Percentiles rank a stretch among this genome's conserved stretches.
Evolutionary conservation across 257 asterid species (phyloP).

Genomic region (Ligustrum vulgare): DNA sequence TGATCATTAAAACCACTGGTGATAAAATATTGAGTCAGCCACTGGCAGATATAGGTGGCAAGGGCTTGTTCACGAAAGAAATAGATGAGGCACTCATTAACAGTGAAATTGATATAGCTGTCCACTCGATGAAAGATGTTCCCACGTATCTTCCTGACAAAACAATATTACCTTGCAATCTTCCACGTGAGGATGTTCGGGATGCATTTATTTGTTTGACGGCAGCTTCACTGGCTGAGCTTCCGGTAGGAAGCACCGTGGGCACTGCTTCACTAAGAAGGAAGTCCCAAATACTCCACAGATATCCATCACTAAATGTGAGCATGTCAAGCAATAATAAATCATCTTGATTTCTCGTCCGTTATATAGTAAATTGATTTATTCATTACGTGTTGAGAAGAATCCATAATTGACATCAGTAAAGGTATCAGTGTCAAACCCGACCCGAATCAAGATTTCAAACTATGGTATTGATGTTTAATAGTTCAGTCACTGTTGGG

Average conservation of each 20-base stretch:
- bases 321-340: slow-evolving; percentile 10
- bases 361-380: neutral
- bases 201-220: slow-evolving; percentile 90
- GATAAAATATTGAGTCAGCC: slow-evolving; percentile 93
- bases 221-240: slow-evolving; percentile 75
- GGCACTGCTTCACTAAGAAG: slow-evolving; percentile 98
- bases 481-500: neutral
- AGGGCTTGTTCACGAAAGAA: slow-evolving; percentile 95
- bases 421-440: neutral
- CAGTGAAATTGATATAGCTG: slow-evolving; percentile 89
- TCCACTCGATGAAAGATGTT: slow-evolving; percentile 98
- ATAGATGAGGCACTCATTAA: slow-evolving; percentile 93
- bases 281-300: slow-evolving; percentile 88
- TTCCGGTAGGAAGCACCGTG: slow-evolving; percentile 76
- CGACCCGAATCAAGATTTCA: neutral
- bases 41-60: slow-evolving; percentile 96
- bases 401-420: neutral
- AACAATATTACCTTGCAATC: slow-evolving; percentile 87
- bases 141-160: slow-evolving; percentile 90
- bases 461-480: neutral
- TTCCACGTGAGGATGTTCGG: slow-evolving; percentile 92
- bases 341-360: neutral
- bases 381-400: neutral
- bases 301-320: slow-evolving; percentile 75
- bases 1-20: slow-evolving; percentile 88